Evolutionary conservation across 495 filamentous ascomycete species (phyloP).

Genomic region (Pseudotulostoma volvatum): DNA sequence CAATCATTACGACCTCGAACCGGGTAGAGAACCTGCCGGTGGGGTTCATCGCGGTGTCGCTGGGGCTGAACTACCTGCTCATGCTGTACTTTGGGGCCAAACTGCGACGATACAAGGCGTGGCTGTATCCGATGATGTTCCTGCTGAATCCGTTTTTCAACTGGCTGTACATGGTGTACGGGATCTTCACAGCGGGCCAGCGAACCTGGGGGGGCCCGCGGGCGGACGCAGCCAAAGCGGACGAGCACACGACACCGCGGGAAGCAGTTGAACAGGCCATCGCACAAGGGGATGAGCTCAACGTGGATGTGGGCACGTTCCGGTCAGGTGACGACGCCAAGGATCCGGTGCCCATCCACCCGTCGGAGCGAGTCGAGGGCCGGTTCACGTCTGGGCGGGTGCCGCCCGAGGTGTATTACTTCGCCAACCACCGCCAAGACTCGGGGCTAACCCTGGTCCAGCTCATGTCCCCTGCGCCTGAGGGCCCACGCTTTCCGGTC

Average conservation of each 20-base stretch:
- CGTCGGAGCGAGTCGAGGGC: slow-evolving; percentile 57
- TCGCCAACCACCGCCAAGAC: slow-evolving; percentile 16
- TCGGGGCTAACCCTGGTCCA: slow-evolving; percentile 22
- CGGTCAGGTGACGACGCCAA: slow-evolving; percentile 48
- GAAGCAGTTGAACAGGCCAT: slow-evolving; percentile 71
- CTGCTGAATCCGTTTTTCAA: slow-evolving; percentile 93
- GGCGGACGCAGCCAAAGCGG: slow-evolving; percentile 77
- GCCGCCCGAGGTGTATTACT: slow-evolving; percentile 39
- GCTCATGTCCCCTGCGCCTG: slow-evolving; percentile 27
- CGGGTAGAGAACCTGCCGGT: slow-evolving; percentile 64
- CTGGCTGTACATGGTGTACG: slow-evolving; percentile 91
- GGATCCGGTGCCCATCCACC: slow-evolving; percentile 42
- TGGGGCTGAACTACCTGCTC: slow-evolving; percentile 85
- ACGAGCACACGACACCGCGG: slow-evolving; percentile 60
- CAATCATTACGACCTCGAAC: slow-evolving; percentile 71
- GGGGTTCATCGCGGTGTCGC: slow-evolving; percentile 88
- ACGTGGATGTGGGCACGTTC: slow-evolving; percentile 82
- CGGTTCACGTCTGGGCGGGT: slow-evolving; percentile 25
- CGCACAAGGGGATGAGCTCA: slow-evolving; percentile 73
- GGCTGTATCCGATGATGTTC: slow-evolving; percentile 94
- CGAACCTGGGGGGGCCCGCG: slow-evolving; percentile 93
- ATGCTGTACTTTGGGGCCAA: slow-evolving; percentile 93
- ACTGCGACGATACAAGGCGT: slow-evolving; percentile 78
- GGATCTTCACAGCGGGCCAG: slow-evolving; percentile 82
- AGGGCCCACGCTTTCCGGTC: slow-evolving; percentile 32